Base-by-base conservation (phyloP, 371 early-diverging fungal species). In the Syncephalastrum contaminatum region DNA sequence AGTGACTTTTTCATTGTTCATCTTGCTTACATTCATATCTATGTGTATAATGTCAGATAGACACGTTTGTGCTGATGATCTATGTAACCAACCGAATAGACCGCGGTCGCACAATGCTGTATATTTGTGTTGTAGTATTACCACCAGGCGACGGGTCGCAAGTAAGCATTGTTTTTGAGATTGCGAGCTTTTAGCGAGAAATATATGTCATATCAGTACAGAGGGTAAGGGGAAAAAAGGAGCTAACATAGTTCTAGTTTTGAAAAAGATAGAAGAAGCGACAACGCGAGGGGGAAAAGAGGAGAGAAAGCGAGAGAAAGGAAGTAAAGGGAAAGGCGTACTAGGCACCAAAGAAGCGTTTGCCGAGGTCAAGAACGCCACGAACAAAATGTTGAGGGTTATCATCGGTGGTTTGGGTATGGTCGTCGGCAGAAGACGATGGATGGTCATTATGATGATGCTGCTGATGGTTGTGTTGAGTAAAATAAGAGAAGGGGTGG, bases 401-500 rank as follows among this genome's bases (percentile, higher is more conserved):
- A 20, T 48, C 53, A 20, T 56, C 45, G 21, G 19, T 8, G 24
- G n/a, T 21, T 20, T 18, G 45, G 60, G 24, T 48, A 7, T 36
- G 10, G 24, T 53, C 27, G 15, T 52, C 53, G 30, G 22, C 52
- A 15, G 48, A 8, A 24, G 44, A 43, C 16, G 18, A 43, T 43
- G 18, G 19, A 4, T 56, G 14, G 43, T 53, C 54, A 48, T 45
- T 43, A 48, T 3, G 51, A 43, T 27, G 57, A 22, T 45, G 45
- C 39, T 16, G 27, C 25, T 21, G 60, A 48, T 18, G 59, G 50
- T 25, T 30, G 14, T 48, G 45, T n/a, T 66, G 58, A 30, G 56
- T 58, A 52, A 72, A 70, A 43, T 70, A 72, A 14, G 68, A 60
- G 39, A 72, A 72, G 4, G 72, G 73, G 51, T 75, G 72, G 19